Conservation (phyloP, 202 grass and related monocot species). For the Carex sylvatica region DNA sequence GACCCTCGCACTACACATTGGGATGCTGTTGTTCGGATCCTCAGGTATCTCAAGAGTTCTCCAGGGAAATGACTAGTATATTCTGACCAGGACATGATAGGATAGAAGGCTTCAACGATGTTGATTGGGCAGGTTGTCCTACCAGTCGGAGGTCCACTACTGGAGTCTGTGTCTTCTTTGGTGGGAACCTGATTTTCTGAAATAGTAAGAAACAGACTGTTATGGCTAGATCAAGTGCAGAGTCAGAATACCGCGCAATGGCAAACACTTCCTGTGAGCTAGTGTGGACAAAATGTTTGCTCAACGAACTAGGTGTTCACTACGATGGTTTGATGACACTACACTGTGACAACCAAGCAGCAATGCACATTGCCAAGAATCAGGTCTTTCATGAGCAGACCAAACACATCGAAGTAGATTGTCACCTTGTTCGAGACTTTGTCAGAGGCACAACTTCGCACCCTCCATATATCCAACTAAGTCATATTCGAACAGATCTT, state of each 20-base stretch:
- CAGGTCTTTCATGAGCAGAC: not conserved
- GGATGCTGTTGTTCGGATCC: too few species aligned
- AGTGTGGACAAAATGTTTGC: not conserved
- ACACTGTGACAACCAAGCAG: not conserved
- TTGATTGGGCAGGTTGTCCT: too few species aligned
- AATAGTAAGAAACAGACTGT: slow-evolving; percentile 13
- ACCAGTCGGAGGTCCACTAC: too few species aligned
- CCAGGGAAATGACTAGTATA: too few species aligned
- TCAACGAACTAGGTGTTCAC: not conserved
- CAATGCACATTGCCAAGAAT: not conserved
- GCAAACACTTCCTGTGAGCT: not conserved
- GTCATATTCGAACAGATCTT: too few species aligned
- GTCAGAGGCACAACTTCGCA: too few species aligned
- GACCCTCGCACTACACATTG: too few species aligned
- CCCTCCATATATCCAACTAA: too few species aligned
- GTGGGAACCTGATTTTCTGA: not conserved
- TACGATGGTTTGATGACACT: not conserved
- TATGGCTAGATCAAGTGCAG: not conserved
- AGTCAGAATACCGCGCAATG: slow-evolving; percentile 11
- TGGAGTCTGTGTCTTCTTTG: not conserved
- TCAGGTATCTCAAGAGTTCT: too few species aligned
- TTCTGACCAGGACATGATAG: too few species aligned
- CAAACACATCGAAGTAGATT: not conserved
- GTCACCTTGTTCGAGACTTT: too few species aligned
- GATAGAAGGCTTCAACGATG: too few species aligned